Evolutionary conservation across 2,329 filamentous ascomycete genomes (phyloP), one percentile per base, ranked within the genome.

Genomic region (Hypoxylon sp.): DNA sequence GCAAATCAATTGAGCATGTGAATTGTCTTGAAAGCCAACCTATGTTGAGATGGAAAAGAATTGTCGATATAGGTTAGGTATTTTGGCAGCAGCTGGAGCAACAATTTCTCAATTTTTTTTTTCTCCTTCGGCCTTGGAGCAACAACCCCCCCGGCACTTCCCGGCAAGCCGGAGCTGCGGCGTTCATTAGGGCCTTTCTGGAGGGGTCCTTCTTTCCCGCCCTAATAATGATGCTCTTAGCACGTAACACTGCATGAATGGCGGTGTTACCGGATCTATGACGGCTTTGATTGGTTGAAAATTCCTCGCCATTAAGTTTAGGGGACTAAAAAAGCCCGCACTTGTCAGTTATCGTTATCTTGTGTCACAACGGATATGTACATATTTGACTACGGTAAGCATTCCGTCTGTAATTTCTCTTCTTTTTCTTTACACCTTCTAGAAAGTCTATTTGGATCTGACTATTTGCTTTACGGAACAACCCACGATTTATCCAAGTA

Each of bases 71-170:
- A 12, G 40, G 34, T 43, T 27, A 45, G 31, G 46, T 53, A 46
- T 36, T 42, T 49, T 53, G 27, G 20, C 16, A 38, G 29, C 29
- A 16, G 4, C 4, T 38, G 6, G 13, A 17, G 34, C 34, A 50
- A 30, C 35, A 46, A 44, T 42, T 37, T 44, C 40, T 46, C 35
- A 51, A 48, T 52, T 57, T 60, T 57, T 55, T 48, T 55, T 50
- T 52, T 27, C 9, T 53, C 50, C 40, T 23, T 41, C 59, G 35
- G 51, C 59, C 57, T 26, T n/a, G n/a, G n/a, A n/a, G n/a, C n/a
- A n/a, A n/a, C 40, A 44, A 51, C 59, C 51, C 51, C 57, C 51
- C 60, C 66, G 66, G 63, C 62, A 63, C 62, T 65, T 65, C 61
- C 64, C 64, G 66, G 55, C 19, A 59, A 55, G 35, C 53, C 59